phyloP scores from a whole-genome alignment of 2,329 filamentous ascomycete species.

The Colletotrichum sp. region DNA sequence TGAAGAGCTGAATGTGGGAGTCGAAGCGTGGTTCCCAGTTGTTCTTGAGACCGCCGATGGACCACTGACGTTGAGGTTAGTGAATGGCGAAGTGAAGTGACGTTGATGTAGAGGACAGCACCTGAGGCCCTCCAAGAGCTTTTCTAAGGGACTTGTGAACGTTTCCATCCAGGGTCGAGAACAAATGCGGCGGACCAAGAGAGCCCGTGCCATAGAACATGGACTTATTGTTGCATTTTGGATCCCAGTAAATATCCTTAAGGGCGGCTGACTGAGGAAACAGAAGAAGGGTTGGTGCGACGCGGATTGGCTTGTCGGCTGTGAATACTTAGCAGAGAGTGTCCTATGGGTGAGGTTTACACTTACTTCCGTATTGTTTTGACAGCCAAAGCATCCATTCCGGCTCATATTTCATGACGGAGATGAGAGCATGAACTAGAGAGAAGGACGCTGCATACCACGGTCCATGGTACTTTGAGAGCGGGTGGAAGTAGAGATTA shows the following conservation, averaged over 20 bases:
- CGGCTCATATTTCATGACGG: background rate
- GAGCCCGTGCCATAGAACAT: background rate
- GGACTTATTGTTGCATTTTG: constrained; percentile 1
- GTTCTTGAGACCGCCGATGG: background rate
- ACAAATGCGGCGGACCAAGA: background rate
- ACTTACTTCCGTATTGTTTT: background rate
- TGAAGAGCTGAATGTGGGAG: background rate
- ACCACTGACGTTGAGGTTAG: background rate
- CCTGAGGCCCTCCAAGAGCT: background rate
- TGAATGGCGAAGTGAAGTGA: background rate
- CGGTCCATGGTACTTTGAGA: background rate
- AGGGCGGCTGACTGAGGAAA: background rate
- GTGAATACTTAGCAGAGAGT: background rate
- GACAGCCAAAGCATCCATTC: background rate
- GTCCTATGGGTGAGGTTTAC: too few species aligned
- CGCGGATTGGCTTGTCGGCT: constrained; percentile 1
- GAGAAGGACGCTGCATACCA: constrained; percentile 9
- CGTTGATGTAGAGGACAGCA: background rate
- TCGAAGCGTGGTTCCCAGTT: constrained; percentile 10
- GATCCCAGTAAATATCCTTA: constrained; percentile 3
- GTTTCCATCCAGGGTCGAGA: background rate
- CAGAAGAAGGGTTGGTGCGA: background rate
- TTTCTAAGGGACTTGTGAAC: background rate
- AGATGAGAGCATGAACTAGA: background rate
- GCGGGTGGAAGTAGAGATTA: background rate